Evolutionary conservation across 495 filamentous ascomycete species (phyloP).

Genomic region (Lindgomyces ingoldianus): DNA sequence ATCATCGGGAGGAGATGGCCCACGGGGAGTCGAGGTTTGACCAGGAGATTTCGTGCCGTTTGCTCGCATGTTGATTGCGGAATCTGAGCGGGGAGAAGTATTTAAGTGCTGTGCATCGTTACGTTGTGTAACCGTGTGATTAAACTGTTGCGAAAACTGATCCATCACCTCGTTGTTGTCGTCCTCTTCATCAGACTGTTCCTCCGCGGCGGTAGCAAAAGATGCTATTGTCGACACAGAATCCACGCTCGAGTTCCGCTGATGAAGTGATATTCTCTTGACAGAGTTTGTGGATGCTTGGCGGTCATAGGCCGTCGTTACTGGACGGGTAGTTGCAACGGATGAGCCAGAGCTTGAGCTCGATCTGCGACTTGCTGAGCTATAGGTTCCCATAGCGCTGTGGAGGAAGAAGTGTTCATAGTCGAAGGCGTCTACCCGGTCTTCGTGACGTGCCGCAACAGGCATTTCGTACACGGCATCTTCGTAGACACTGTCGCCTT

Average conservation of each 20-base stretch:
- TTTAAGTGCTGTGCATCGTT: not conserved
- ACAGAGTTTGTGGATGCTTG: constrained; percentile 7
- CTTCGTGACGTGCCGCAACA: constrained; percentile 69
- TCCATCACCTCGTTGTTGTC: constrained; percentile 43
- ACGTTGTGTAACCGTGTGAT: not conserved
- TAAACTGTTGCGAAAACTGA: constrained; percentile 27
- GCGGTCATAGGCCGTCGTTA: constrained; percentile 12
- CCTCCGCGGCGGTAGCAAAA: constrained; percentile 82
- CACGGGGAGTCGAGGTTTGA: constrained; percentile 13
- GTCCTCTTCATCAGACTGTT: constrained; percentile 43
- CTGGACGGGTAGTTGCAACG: constrained; percentile 67
- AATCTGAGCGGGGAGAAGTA: constrained; percentile 32
- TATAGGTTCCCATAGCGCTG: constrained; percentile 76
- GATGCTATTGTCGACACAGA: constrained; percentile 77
- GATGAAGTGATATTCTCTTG: constrained; percentile 43
- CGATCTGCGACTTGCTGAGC: constrained; percentile 50
- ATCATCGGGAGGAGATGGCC: constrained; percentile 41
- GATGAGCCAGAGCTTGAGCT: constrained; percentile 67
- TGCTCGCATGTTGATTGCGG: constrained; percentile 42
- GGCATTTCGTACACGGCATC: constrained; percentile 60
- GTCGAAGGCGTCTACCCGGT: constrained; percentile 95
- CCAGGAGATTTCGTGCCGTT: not conserved
- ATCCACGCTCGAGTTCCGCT: constrained; percentile 61
- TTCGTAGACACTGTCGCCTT: constrained; percentile 58
- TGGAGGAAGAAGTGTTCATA: constrained; percentile 96